Conservation (phyloP, 2,329 filamentous ascomycete species). For the Camillea tinctor region DNA sequence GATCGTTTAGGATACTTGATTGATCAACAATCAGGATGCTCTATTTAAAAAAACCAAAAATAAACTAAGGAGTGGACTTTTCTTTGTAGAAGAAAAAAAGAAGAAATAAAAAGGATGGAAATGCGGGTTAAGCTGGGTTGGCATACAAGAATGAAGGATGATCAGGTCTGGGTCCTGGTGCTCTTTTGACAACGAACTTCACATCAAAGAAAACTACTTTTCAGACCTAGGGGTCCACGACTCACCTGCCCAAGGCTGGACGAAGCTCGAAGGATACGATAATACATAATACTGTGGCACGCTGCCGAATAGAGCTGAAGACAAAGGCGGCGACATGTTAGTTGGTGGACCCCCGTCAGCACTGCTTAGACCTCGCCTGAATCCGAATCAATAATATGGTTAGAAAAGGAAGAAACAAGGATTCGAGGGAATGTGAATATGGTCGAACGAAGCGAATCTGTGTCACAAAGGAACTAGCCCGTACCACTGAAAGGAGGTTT, state of each 20-base stretch:
- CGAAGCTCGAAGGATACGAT: background rate
- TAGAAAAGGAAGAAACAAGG: background rate
- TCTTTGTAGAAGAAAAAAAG: background rate
- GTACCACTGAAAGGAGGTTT: conserved; percentile 6
- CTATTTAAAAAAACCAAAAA: background rate
- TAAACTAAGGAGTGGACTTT: background rate
- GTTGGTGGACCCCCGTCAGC: background rate
- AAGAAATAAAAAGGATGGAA: background rate
- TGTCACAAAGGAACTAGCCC: conserved; percentile 20
- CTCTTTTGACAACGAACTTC: conserved; percentile 8
- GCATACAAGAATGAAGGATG: background rate
- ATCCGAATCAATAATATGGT: background rate
- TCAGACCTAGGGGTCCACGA: background rate
- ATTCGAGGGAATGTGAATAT: background rate
- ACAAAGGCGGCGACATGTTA: background rate
- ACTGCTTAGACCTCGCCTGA: background rate
- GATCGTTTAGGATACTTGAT: background rate
- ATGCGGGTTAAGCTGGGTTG: background rate
- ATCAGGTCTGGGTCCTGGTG: background rate
- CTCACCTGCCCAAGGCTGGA: background rate
- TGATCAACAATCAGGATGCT: background rate
- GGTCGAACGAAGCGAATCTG: conserved; percentile 1
- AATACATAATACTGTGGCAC: background rate
- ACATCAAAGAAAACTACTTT: conserved; percentile 3
- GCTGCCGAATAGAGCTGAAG: background rate